phyloP scores from a whole-genome alignment of 2,329 filamentous ascomycete genomes.

The Alternaria panax region DNA sequence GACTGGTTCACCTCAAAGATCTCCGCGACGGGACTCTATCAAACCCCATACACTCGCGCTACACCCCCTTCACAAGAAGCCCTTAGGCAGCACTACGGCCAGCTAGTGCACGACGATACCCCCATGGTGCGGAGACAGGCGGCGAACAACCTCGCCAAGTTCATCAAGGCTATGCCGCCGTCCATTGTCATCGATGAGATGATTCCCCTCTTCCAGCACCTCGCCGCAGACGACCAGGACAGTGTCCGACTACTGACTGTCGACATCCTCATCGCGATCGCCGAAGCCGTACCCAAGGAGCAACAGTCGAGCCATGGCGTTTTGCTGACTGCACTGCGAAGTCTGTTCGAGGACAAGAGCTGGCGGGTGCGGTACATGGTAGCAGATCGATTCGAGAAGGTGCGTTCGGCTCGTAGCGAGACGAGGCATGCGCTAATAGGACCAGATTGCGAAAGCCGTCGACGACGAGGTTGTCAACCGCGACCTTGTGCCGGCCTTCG shows the following conservation, averaged over 20 bases:
- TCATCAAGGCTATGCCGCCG: constrained; percentile 95
- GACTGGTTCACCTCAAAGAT: constrained; percentile 99
- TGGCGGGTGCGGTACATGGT: constrained; percentile 99
- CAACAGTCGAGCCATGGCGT: constrained; percentile 97
- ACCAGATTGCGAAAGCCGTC: constrained; percentile 93
- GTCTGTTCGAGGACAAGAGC: constrained; percentile 97
- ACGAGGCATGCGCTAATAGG: constrained; percentile 36
- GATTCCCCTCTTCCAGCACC: constrained; percentile 98
- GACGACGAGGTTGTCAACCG: constrained; percentile 94
- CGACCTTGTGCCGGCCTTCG: constrained; percentile 94
- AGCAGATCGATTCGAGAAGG: constrained; percentile 97
- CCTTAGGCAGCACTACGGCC: constrained; percentile 88
- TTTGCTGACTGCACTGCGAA: constrained; percentile 86
- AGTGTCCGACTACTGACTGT: constrained; percentile 95
- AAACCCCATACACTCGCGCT: constrained; percentile 90
- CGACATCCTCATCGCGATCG: constrained; percentile 94
- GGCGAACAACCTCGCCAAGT: constrained; percentile 95
- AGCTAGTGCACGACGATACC: constrained; percentile 96
- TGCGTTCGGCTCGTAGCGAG: constrained; percentile 45
- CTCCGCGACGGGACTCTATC: constrained; percentile 94
- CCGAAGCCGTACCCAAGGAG: constrained; percentile 96
- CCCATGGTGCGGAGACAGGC: constrained; percentile 98
- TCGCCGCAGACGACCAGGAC: constrained; percentile 96
- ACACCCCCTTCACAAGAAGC: constrained; percentile 87
- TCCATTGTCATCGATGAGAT: constrained; percentile 95